phyloP scores from a whole-genome alignment of 768 basidiomycete species.

The Lactarius pseudohatsudake region DNA sequence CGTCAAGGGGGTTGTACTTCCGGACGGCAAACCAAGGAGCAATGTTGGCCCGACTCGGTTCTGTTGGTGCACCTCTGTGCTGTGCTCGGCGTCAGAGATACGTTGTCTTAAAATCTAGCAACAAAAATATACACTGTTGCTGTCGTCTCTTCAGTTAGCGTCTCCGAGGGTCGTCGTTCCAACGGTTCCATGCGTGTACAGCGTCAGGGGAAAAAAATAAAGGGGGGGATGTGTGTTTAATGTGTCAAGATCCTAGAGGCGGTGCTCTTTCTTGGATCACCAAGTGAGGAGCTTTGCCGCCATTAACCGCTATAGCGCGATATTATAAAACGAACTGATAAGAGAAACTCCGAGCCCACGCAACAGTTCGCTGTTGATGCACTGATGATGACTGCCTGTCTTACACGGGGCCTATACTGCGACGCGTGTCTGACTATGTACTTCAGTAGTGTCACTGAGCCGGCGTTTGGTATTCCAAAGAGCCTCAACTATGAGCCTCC shows the following conservation, averaged over 20 bases:
- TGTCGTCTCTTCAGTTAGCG: neutral
- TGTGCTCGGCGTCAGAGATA: neutral
- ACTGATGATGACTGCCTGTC: neutral
- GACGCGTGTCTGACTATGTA: constrained; percentile 6
- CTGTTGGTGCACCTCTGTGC: too few relatives aligned
- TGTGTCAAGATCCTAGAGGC: neutral
- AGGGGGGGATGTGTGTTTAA: neutral
- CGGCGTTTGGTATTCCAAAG: neutral
- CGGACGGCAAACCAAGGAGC: neutral
- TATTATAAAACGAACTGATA: neutral
- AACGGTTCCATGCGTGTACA: neutral
- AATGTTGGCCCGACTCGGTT: neutral
- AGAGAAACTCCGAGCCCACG: constrained; percentile 10
- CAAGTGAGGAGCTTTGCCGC: neutral
- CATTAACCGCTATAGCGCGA: neutral
- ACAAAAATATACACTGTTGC: neutral
- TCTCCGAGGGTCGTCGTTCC: neutral
- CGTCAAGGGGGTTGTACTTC: neutral
- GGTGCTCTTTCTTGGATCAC: neutral
- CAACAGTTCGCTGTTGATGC: neutral
- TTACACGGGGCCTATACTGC: neutral
- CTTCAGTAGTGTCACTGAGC: neutral
- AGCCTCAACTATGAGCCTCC: neutral
- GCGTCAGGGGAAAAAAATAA: neutral
- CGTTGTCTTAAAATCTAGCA: neutral